Conservation (phyloP, 768 basidiomycete species). For the Podaxis sp. region DNA sequence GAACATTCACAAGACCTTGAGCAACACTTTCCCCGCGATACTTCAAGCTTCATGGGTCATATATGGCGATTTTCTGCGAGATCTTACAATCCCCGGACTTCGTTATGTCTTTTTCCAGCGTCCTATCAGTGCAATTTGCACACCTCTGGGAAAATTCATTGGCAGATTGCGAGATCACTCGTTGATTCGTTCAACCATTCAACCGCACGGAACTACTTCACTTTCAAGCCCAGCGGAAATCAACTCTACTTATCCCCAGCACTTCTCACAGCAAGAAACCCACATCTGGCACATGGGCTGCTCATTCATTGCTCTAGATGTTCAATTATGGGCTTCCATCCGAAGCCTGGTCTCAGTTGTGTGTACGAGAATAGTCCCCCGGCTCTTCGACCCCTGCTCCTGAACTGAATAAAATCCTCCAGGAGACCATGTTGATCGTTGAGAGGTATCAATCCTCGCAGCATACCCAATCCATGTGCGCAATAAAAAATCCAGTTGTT, state of each 20-base stretch:
- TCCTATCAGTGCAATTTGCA: not conserved
- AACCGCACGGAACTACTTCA: not conserved
- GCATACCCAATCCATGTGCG: not conserved
- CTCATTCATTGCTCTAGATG: not conserved
- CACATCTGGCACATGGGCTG: not conserved
- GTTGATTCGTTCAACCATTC: not conserved
- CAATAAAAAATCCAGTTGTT: not conserved
- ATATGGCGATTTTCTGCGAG: not conserved
- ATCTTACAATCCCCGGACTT: not conserved
- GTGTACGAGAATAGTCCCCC: not conserved
- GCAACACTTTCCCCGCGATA: not conserved
- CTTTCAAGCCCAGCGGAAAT: not conserved
- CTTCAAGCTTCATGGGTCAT: not conserved
- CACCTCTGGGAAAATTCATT: not conserved
- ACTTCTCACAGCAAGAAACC: not conserved
- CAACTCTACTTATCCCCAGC: not conserved
- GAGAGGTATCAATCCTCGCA: not conserved
- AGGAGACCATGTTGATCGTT: not conserved
- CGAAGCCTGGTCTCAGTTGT: conserved; percentile 1
- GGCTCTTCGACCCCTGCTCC: not conserved
- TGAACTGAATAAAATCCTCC: not conserved
- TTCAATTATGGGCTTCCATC: not conserved
- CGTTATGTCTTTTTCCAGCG: not conserved
- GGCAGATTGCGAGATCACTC: not conserved
- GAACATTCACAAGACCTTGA: not conserved